Base-by-base conservation (phyloP, 83 land plant genomes). In the Diphasiastrum complanatum region DNA sequence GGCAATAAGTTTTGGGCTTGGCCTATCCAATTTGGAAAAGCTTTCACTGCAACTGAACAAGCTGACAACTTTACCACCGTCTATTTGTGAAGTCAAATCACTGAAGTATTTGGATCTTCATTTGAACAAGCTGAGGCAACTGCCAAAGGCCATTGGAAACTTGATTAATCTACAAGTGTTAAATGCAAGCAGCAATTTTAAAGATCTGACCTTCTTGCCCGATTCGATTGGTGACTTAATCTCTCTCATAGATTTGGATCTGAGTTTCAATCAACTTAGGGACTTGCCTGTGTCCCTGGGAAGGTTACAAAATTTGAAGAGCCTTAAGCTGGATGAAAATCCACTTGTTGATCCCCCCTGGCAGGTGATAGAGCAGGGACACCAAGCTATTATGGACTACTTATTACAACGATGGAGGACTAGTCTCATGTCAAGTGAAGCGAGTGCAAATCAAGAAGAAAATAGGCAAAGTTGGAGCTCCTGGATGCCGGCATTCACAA, bases 181-280 rank as follows among this genome's bases (percentile, higher is more conserved):
- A 1, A 73, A 92, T 60, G 73, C 81, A 46, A 83, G 91, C 67
- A 77, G 88, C 61, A 92, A 92, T 66, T 92, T 92, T 71, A 83
- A 63, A 60, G 81, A 88, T 60, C 51, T 92, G 40, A 65, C 49
- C 2, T 78, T 64, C 46, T 70, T 92, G 48, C 95, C 96, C 26
- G 74, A 81, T 5, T 64, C 90, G 2, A 26, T 85, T 59, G 91
- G 85, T 10, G 86, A 88, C 56, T 71, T 92, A 32, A 61, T 30
- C 27, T 85, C 74, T 36, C 87, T 88, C 8, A 69, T 32, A 29
- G 79, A 79, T 27, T 73, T 92, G 38, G 86, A 92, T 64, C 71
- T 88, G 59, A 87, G 98, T 67, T 89, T 80, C 91, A 88, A 92
- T 53, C 98, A 92, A 47, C 79, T 92, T 66, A 81, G 76, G 53